Conservation (phyloP, 2,329 filamentous ascomycete species). For the Ophiostoma populinum region DNA sequence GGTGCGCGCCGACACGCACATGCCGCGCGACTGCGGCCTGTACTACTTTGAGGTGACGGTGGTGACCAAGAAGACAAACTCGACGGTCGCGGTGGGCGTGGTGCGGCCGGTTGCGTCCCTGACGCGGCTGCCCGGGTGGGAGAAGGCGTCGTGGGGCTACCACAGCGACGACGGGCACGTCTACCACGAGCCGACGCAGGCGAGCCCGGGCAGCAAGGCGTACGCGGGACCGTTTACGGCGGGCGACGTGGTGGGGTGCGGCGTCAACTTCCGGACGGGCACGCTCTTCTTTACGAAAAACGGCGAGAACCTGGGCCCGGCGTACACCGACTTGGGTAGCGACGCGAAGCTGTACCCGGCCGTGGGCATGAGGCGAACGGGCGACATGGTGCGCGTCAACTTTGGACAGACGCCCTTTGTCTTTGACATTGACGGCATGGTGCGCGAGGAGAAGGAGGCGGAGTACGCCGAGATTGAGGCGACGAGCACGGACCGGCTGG, state of each 20-base stretch:
- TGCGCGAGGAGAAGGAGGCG: slow-evolving; percentile 39
- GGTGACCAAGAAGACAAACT: slow-evolving; percentile 31
- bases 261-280: slow-evolving; percentile 46
- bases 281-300: slow-evolving; percentile 56
- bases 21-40: slow-evolving; percentile 78
- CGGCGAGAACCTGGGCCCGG: slow-evolving; percentile 37
- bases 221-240: slow-evolving; percentile 39
- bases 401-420: slow-evolving; percentile 64
- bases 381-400: slow-evolving; percentile 45
- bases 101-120: slow-evolving; percentile 34
- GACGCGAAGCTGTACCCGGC: slow-evolving; percentile 47
- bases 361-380: slow-evolving; percentile 46
- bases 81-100: slow-evolving; percentile 47
- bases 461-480: slow-evolving; percentile 45
- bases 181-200: slow-evolving; percentile 37
- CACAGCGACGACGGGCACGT: slow-evolving; percentile 51
- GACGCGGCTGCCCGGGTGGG: slow-evolving; percentile 46
- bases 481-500: slow-evolving; percentile 38
- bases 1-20: slow-evolving; percentile 67
- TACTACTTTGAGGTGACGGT: slow-evolving; percentile 75
- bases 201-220: slow-evolving; percentile 29
- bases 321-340: too few relatives aligned
- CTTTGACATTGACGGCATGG: slow-evolving; percentile 79
- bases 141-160: slow-evolving; percentile 50
- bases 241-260: slow-evolving; percentile 45